phyloP scores from a whole-genome alignment of 2,329 filamentous ascomycete species.

The Drechslerella dactyloides region DNA sequence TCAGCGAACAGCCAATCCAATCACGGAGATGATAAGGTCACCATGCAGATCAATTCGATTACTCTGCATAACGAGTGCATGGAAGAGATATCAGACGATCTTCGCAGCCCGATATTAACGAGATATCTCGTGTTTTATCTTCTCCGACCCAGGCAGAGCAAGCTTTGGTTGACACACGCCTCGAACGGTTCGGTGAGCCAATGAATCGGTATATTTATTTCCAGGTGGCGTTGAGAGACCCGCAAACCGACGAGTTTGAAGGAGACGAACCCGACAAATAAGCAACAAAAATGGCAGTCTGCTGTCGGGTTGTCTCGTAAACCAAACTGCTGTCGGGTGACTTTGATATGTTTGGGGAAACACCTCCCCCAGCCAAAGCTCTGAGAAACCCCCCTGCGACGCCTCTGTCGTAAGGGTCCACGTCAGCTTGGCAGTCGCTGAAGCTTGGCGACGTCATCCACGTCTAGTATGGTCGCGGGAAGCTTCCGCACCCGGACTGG shows the following conservation, averaged over 20 bases:
- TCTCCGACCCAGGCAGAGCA: not conserved
- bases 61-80: constrained; percentile 3
- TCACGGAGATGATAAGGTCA: not conserved
- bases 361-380: not conserved
- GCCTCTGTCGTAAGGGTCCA: constrained; percentile 12
- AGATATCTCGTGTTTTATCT: not conserved
- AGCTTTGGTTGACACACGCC: not conserved
- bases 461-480: constrained; percentile 10
- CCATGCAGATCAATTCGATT: not conserved
- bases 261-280: not conserved
- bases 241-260: not conserved
- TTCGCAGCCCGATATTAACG: not conserved
- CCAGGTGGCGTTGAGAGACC: constrained; percentile 2
- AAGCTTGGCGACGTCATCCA: constrained; percentile 39
- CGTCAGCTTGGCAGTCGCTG: constrained; percentile 34
- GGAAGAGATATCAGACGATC: constrained; percentile 5
- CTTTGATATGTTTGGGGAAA: not conserved
- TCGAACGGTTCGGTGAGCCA: not conserved
- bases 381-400: not conserved
- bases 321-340: not conserved
- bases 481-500: constrained; percentile 12
- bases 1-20: not conserved
- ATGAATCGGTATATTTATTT: not conserved
- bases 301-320: not conserved
- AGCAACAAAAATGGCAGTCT: not conserved